phyloP scores from a whole-genome alignment of 2,329 filamentous ascomycete genomes.

The Monilinia polystroma region DNA sequence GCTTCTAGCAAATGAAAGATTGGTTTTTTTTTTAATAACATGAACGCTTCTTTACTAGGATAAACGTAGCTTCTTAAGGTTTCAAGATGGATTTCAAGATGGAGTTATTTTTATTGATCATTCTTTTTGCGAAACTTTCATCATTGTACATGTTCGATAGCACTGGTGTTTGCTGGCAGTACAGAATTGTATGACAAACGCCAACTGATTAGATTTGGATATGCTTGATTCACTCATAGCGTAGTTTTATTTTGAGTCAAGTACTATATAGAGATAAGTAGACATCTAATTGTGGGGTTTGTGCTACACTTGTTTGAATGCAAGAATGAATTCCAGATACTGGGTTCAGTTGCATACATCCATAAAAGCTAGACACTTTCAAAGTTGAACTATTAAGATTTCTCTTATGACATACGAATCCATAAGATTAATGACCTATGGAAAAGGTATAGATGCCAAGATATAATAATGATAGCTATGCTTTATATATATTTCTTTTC shows the following conservation, averaged over 20 bases:
- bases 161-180: constrained; percentile 10
- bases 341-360: background rate
- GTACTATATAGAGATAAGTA: background rate
- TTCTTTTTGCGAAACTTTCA: background rate
- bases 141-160: constrained; percentile 12
- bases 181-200: constrained; percentile 11
- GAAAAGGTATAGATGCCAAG: background rate
- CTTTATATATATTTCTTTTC: background rate
- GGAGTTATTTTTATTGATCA: background rate
- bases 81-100: background rate
- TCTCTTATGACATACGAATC: background rate
- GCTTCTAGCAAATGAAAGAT: constrained; percentile 15
- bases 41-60: background rate
- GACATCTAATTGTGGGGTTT: constrained; percentile 1
- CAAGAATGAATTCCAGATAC: background rate
- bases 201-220: constrained; percentile 13
- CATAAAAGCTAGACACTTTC: background rate
- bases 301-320: constrained; percentile 2
- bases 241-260: background rate
- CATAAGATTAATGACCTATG: background rate
- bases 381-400: background rate
- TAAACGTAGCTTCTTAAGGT: background rate
- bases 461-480: background rate
- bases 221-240: background rate
- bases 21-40: background rate